Evolutionary conservation across 352 stramenopile genomes (phyloP), one percentile per base, ranked within the genome.

Genomic region (Phytophthora uliginosa): DNA sequence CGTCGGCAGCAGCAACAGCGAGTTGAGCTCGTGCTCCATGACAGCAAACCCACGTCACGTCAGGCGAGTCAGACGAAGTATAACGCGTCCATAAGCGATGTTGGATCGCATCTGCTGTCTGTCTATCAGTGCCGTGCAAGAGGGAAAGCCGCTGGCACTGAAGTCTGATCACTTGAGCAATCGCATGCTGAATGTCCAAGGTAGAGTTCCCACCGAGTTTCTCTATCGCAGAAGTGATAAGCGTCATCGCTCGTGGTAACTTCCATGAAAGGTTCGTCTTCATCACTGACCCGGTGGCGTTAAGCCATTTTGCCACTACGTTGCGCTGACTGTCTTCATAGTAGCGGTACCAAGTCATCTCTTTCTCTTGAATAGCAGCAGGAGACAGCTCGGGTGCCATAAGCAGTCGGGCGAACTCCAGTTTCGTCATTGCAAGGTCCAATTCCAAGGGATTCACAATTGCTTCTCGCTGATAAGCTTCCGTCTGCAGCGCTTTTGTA

Each of bases 241-340:
- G 57, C 2, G 70, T 52, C 56, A 86, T 79, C 10, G 79, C 81
- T 36, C 56, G 67, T 18, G 71, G 66, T 13, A 89, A 28, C 15
- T 83, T 56, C 42, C 63, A 61, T 3, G 66, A 71, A 4, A 18
- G 7, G 2, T 63, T 63, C 4, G 66, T 73, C 8, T 74, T 34
- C 18, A 66, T 20, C 7, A 57, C 57, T 5, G 64, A 50, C 15
- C 70, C 82, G 2, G 89, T 93, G 26, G 84, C 53, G 10, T 77
- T 74, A 1, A 96, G 73, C 89, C 87, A 96, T 57, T 86, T 90
- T n/a, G 93, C 85, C 18, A 95, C 79, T 4, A 95, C 61, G 17
- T 62, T 85, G 9, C 74, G 78, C 47, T 84, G 74, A 7, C 77
- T 77, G 17, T 86, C 67, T 63, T 77, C 66, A 31, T 92, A 78